Conservation (phyloP, 2,329 filamentous ascomycete species). For the Exophiala oligosperma region DNA sequence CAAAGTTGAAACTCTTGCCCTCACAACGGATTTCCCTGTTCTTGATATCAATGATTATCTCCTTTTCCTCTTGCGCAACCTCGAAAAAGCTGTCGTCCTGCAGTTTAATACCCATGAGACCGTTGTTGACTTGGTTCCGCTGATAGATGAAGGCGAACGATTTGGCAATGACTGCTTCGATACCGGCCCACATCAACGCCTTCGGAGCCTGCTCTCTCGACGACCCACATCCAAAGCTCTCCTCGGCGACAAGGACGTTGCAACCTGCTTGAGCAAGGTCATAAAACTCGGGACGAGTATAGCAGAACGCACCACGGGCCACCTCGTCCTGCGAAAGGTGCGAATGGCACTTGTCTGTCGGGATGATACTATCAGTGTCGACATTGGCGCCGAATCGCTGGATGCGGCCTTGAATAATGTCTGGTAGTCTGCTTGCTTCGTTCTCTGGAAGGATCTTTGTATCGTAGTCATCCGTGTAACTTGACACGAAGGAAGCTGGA, state of each 20-base stretch:
- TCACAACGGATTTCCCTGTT: slow-evolving; percentile 6
- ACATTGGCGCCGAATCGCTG: slow-evolving; percentile 15
- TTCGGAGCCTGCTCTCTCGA: slow-evolving; percentile 12
- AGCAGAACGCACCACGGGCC: slow-evolving; percentile 13
- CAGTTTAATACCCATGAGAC: slow-evolving; percentile 46
- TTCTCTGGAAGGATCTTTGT: slow-evolving; percentile 30
- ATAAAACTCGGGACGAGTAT: slow-evolving; percentile 12
- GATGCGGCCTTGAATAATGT: slow-evolving; percentile 3
- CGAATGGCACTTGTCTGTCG: slow-evolving; percentile 15
- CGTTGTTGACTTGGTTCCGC: slow-evolving; percentile 47
- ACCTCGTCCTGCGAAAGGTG: slow-evolving; percentile 13
- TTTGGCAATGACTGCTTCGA: slow-evolving; percentile 46
- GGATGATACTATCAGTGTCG: slow-evolving; percentile 17
- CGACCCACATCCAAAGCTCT: slow-evolving; percentile 13
- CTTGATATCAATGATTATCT: slow-evolving; percentile 8
- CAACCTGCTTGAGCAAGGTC: slow-evolving; percentile 8
- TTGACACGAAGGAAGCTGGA: slow-evolving; percentile 28
- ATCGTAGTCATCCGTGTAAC: too few species aligned
- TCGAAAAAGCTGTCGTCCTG: slow-evolving; percentile 30
- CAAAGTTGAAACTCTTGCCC: slow-evolving; percentile 2
- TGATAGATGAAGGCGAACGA: slow-evolving; percentile 50
- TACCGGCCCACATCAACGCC: slow-evolving; percentile 27
- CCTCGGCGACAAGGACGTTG: slow-evolving; percentile 11
- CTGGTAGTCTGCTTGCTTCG: not conserved
- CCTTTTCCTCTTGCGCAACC: slow-evolving; percentile 7